These are phyloP conservation scores for Kodamaea ohmeri DNA, from an alignment of 1,139 yeast species.

Conservation along the genomic window DNA sequence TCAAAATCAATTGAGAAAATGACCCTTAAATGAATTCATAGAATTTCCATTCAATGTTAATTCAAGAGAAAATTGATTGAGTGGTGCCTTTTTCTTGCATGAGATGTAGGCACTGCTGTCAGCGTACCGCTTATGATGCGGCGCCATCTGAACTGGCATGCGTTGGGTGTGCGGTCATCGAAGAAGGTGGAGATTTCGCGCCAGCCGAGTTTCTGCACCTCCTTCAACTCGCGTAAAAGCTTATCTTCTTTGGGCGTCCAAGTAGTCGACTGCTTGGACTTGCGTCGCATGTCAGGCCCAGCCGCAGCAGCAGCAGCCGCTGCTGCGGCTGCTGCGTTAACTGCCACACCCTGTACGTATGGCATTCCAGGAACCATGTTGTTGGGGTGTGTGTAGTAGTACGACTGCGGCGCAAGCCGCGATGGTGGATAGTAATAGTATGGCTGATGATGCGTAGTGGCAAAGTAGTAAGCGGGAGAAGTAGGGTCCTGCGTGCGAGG, in stretches of 20 bases:
- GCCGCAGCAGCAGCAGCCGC: conserved; percentile 4
- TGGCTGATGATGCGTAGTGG: conserved; percentile 8
- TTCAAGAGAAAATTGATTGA: conserved; percentile 28
- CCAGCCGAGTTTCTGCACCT: conserved; percentile 46
- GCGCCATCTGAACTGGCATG: conserved; percentile 50
- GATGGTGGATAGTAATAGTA: conserved; percentile 10
- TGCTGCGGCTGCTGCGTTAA: too few relatives aligned
- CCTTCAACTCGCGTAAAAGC: conserved; percentile 36
- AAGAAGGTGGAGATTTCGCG: conserved; percentile 43
- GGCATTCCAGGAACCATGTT: conserved; percentile 5
- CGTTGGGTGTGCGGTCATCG: conserved; percentile 45
- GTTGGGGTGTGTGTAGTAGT: conserved; percentile 5
- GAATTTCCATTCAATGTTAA: conserved; percentile 8
- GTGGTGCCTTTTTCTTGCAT: conserved; percentile 24
- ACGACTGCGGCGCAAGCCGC: conserved; percentile 5
- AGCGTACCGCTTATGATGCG: conserved; percentile 35
- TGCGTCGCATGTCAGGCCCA: conserved; percentile 15
- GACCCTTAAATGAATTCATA: neutral
- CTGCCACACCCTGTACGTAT: conserved; percentile 9
- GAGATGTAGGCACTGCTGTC: conserved; percentile 8
- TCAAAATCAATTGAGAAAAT: neutral
- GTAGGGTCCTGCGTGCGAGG: conserved; percentile 3
- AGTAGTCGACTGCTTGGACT: conserved; percentile 35
- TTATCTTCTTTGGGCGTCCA: conserved; percentile 44
- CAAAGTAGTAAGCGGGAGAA: conserved; percentile 9